Conservation (phyloP, 208 protist genomes). For the Acanthamoeba castellanii region DNA sequence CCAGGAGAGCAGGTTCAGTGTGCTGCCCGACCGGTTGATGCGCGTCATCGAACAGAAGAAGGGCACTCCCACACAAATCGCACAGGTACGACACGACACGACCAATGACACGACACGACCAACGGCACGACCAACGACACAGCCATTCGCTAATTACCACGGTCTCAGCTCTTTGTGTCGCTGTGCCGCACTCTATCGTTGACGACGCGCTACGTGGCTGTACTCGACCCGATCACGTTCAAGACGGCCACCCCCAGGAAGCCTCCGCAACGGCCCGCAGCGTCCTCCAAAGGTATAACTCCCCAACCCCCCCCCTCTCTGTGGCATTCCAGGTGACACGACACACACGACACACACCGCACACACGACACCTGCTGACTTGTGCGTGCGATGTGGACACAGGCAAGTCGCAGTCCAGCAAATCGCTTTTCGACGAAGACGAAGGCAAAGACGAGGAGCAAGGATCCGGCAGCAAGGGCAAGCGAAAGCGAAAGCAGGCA, state of each 20-base stretch:
- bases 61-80: constrained; percentile 55
- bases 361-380: too few species aligned
- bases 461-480: too few species aligned
- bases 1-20: neutral
- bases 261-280: neutral
- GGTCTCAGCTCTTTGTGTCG: too few species aligned
- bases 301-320: neutral
- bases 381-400: too few species aligned
- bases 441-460: too few species aligned
- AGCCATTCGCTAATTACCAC: neutral
- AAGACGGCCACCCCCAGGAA: neutral
- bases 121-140: neutral
- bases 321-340: neutral
- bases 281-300: neutral
- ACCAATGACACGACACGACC: too few species aligned
- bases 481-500: too few species aligned
- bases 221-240: neutral
- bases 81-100: constrained; percentile 30
- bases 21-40: neutral
- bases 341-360: neutral
- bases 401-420: too few species aligned
- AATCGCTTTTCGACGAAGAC: too few species aligned
- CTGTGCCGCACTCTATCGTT: neutral
- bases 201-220: constrained; percentile 19
- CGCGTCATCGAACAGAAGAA: neutral